A percentile compares a stretch with the other conserved stretches of the same genome.
Evolutionary conservation across 169 alveolate species (phyloP).

Genomic region (Sarcocystis neurona): DNA sequence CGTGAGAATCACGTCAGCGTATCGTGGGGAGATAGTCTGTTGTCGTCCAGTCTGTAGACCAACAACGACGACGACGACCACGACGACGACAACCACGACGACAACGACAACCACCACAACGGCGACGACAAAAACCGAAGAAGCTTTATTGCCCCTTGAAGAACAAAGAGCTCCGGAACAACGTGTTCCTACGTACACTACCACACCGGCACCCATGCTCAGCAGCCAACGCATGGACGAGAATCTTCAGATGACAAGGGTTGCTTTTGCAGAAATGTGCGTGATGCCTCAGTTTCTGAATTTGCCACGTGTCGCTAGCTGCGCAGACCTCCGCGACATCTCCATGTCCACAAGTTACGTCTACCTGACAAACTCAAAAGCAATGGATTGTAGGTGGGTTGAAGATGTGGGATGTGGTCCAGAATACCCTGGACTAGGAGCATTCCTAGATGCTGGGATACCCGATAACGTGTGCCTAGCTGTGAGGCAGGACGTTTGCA

Average conservation of each 20-base stretch:
- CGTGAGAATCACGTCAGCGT: slow-evolving; percentile 18
- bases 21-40: slow-evolving; percentile 28
- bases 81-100: slow-evolving; percentile 31
- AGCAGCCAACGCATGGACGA: neutral
- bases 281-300: slow-evolving; percentile 32
- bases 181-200: slow-evolving; percentile 25
- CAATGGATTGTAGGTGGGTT: slow-evolving; percentile 35
- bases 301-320: slow-evolving; percentile 25
- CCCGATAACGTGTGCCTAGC: slow-evolving; percentile 27
- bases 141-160: slow-evolving; percentile 18
- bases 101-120: slow-evolving; percentile 14
- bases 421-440: slow-evolving; percentile 30
- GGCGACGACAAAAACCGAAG: slow-evolving; percentile 25
- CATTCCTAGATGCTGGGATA: slow-evolving; percentile 18
- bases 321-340: slow-evolving; percentile 34
- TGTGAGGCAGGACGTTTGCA: slow-evolving; percentile 35
- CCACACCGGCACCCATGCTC: slow-evolving; percentile 19
- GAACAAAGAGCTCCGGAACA: neutral
- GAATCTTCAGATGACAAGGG: neutral
- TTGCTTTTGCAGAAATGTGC: slow-evolving; percentile 26
- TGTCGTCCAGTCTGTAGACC: slow-evolving; percentile 33
- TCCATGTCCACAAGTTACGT: slow-evolving; percentile 38
- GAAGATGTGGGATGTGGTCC: slow-evolving; percentile 34
- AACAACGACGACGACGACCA: slow-evolving; percentile 16
- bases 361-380: neutral